A percentile compares a stretch with the other conserved stretches of the same genome.
phyloP scores from a whole-genome alignment of 352 stramenopile genomes.

The Globisporangium cederbergense region DNA sequence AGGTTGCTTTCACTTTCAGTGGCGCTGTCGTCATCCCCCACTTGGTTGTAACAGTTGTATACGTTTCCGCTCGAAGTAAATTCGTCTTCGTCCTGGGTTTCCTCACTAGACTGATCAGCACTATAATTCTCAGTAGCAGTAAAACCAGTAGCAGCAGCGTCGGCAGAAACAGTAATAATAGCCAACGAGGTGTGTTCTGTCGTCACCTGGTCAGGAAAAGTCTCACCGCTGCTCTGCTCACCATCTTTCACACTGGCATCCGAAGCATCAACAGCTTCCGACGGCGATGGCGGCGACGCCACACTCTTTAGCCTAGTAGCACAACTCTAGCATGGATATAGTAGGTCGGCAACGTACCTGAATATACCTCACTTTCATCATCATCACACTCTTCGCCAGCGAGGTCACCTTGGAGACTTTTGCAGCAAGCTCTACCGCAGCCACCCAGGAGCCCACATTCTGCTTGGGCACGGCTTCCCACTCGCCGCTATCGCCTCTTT shows the following conservation, averaged over 20 bases:
- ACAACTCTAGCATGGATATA: too few relatives aligned
- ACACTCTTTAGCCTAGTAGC: too few relatives aligned
- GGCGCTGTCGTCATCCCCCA: conserved; percentile 8
- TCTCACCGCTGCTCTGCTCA: neutral
- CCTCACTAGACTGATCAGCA: neutral
- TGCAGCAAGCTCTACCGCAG: neutral
- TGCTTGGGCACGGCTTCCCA: neutral
- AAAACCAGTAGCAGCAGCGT: neutral
- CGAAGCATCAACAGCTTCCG: neutral
- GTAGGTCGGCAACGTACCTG: too few relatives aligned
- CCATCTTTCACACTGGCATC: neutral
- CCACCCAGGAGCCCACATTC: neutral
- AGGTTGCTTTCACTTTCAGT: conserved; percentile 12
- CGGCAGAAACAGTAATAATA: too few relatives aligned
- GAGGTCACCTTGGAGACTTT: neutral
- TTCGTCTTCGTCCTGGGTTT: neutral
- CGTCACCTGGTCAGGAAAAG: neutral
- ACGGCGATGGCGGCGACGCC: neutral
- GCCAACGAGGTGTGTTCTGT: too few relatives aligned
- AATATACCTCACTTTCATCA: too few relatives aligned
- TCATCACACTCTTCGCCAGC: neutral
- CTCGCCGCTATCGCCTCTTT: neutral
- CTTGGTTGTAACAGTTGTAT: neutral
- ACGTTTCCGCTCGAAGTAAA: neutral
- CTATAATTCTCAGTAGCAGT: neutral